Conservation (phyloP, 2,329 filamentous ascomycete genomes). For the Aschersonia sp. region DNA sequence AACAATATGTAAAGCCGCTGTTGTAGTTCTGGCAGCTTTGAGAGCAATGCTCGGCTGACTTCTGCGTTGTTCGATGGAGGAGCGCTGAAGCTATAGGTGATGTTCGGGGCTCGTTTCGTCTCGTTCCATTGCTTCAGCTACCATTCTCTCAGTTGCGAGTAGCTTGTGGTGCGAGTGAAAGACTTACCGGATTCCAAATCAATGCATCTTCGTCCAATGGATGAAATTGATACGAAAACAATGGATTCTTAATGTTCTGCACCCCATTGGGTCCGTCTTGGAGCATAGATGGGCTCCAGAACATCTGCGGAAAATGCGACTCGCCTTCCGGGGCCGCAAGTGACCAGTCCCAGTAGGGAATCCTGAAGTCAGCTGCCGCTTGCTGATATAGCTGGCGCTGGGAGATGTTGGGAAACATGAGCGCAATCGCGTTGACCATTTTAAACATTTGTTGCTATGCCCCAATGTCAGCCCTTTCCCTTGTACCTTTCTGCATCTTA, state of each 20-base stretch:
- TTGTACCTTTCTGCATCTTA: background rate
- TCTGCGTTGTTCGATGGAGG: conserved; percentile 42
- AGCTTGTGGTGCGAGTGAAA: background rate
- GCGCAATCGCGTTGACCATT: conserved; percentile 27
- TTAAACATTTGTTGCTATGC: conserved; percentile 21
- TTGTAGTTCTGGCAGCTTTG: conserved; percentile 38
- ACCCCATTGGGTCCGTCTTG: conserved; percentile 41
- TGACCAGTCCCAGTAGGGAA: conserved; percentile 49
- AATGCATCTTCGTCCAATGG: conserved; percentile 45
- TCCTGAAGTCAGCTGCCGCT: conserved; percentile 35
- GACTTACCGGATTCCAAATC: conserved; percentile 42
- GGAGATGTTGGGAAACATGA: conserved; percentile 29
- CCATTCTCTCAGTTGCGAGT: background rate
- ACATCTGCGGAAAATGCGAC: conserved; percentile 28
- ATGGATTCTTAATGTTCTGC: conserved; percentile 44
- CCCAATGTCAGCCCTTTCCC: conserved; percentile 5
- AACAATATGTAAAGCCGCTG: conserved; percentile 54
- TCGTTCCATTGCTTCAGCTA: conserved; percentile 45
- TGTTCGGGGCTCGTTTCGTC: conserved; percentile 42
- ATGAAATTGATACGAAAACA: conserved; percentile 45
- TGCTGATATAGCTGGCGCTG: conserved; percentile 33
- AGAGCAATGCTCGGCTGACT: conserved; percentile 29
- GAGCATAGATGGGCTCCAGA: conserved; percentile 32
- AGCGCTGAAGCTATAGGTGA: conserved; percentile 10
- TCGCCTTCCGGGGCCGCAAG: conserved; percentile 29